Evolutionary conservation across 2,329 filamentous ascomycete species (phyloP).

Genomic region (Aspergillus fumigatus): DNA sequence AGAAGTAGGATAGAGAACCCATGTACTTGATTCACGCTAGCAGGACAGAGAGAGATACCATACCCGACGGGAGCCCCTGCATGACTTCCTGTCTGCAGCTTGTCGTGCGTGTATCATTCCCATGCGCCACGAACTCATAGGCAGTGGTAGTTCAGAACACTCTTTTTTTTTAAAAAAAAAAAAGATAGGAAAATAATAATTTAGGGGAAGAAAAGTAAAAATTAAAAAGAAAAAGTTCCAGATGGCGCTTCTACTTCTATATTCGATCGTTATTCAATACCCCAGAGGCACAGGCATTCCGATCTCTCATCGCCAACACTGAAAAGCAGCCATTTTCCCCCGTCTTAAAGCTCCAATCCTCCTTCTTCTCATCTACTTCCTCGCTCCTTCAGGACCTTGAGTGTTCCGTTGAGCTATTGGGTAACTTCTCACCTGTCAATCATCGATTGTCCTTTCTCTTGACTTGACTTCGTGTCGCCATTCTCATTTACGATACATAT

Average conservation of each 20-base stretch:
- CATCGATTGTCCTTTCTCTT: background rate
- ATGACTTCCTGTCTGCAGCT: no score
- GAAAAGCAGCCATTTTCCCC: conserved; percentile 8
- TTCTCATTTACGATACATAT: conserved; percentile 6
- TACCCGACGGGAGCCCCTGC: background rate
- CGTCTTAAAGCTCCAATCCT: conserved; percentile 6
- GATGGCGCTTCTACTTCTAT: background rate
- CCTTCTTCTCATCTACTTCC: conserved; percentile 3
- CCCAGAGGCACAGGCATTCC: background rate
- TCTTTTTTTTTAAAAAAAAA: background rate
- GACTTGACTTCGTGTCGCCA: conserved; percentile 14
- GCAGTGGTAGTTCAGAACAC: no score
- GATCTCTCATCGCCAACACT: conserved; percentile 7
- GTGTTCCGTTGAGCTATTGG: background rate
- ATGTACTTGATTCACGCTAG: background rate
- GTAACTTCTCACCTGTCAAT: conserved; percentile 1
- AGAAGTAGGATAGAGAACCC: background rate
- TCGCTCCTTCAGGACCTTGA: background rate
- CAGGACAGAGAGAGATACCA: background rate
- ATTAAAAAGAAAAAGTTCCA: background rate
- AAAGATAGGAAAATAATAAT: background rate
- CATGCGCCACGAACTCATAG: no score
- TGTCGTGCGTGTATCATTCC: no score
- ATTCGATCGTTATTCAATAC: conserved; percentile 7
- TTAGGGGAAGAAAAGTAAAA: no score